These are phyloP conservation scores for Aeschynomene evenia DNA, from an alignment of 306 rosid species.

Conservation along the genomic window DNA sequence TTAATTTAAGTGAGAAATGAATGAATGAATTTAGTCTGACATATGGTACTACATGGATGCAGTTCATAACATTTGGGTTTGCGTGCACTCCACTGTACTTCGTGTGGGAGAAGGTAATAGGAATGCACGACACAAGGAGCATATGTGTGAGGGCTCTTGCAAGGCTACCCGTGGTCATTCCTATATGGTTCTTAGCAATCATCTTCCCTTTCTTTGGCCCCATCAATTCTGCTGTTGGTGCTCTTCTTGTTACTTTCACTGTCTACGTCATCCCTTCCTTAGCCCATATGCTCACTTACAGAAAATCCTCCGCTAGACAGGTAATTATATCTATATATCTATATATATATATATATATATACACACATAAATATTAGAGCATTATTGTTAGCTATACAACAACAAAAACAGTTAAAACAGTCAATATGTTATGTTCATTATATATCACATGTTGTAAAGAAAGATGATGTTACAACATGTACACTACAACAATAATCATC, in stretches of 20 bases:
- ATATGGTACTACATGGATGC: slow-evolving; percentile 36
- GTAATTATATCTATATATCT: slow-evolving; percentile 45
- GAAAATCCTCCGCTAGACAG: slow-evolving; percentile 82
- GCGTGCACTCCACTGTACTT: slow-evolving; percentile 94
- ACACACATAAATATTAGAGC: too few species aligned
- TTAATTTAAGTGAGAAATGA: too few species aligned
- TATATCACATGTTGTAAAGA: too few species aligned
- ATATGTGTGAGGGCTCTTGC: slow-evolving; percentile 72
- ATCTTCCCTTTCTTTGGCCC: slow-evolving; percentile 97
- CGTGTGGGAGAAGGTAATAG: slow-evolving; percentile 96
- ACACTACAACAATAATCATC: too few species aligned
- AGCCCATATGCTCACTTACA: slow-evolving; percentile 91
- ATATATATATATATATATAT: too few species aligned
- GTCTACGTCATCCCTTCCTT: slow-evolving; percentile 88
- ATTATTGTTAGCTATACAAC: too few species aligned
- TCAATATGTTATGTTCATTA: too few species aligned
- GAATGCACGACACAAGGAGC: slow-evolving; percentile 88
- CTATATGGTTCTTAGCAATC: slow-evolving; percentile 88
- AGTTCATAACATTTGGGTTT: slow-evolving; percentile 95
- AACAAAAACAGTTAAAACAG: too few species aligned
- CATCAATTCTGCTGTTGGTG: slow-evolving; percentile 90
- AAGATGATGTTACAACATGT: too few species aligned
- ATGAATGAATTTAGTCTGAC: too few species aligned
- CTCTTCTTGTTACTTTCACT: slow-evolving; percentile 89
- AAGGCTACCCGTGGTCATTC: slow-evolving; percentile 84